phyloP scores from a whole-genome alignment of 2,329 filamentous ascomycete species.

The Didymella exigua region DNA sequence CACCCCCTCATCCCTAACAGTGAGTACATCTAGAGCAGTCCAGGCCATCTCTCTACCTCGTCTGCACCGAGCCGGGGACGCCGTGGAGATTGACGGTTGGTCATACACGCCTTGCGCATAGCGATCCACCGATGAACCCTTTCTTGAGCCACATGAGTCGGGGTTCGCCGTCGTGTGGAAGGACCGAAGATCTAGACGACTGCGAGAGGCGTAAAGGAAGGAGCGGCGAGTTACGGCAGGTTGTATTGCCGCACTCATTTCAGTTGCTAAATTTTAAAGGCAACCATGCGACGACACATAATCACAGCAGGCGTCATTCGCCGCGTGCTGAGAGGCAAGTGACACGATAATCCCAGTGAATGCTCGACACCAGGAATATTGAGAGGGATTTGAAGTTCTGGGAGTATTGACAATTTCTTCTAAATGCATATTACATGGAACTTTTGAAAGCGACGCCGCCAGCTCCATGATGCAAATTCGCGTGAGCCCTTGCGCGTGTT shows the following conservation, averaged over 20 bases:
- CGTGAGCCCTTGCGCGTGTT: slow-evolving; percentile 1
- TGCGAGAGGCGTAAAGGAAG: background rate
- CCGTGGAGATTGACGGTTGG: background rate
- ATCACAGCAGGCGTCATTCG: background rate
- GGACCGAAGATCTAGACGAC: background rate
- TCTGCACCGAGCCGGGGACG: background rate
- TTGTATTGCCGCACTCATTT: background rate
- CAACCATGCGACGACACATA: background rate
- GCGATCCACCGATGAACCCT: background rate
- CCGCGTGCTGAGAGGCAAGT: background rate
- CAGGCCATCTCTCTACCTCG: background rate
- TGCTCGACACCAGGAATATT: background rate
- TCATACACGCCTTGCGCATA: background rate
- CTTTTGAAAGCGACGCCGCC: slow-evolving; percentile 36
- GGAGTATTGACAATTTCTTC: slow-evolving; percentile 20
- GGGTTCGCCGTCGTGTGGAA: background rate
- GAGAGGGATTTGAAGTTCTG: background rate
- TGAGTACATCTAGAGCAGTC: background rate
- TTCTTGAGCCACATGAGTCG: background rate
- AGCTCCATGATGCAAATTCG: slow-evolving; percentile 34
- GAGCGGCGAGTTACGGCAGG: slow-evolving; percentile 11
- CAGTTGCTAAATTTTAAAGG: background rate
- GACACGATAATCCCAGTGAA: background rate
- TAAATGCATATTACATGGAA: slow-evolving; percentile 37
- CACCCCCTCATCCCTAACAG: too few relatives aligned